Conservation (phyloP, 257 asterid genomes). For the Petunia axillaris region DNA sequence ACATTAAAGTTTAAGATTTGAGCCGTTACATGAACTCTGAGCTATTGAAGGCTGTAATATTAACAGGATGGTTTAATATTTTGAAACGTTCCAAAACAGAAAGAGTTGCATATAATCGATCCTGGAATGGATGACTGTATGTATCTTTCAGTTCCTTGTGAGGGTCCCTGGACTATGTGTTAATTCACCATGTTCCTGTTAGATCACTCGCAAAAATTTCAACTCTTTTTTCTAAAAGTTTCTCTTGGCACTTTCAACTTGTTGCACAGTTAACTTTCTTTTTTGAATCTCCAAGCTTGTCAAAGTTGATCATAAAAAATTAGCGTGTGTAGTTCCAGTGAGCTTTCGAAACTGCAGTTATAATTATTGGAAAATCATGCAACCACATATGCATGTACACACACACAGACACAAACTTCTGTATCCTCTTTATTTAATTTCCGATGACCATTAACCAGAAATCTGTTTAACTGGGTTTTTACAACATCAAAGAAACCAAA, state of each 20-base stretch:
- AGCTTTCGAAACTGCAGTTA: neutral
- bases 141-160: too few relatives aligned
- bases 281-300: neutral
- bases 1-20: neutral
- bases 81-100: too few relatives aligned
- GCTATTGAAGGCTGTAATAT: neutral
- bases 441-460: neutral
- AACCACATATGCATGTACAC: neutral
- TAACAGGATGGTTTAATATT: too few relatives aligned
- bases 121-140: neutral
- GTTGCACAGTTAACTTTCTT: neutral
- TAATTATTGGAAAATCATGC: neutral
- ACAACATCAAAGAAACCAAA: neutral
- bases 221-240: neutral
- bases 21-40: neutral
- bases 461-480: neutral
- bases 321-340: neutral
- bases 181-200: too few relatives aligned
- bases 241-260: neutral
- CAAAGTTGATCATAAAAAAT: neutral
- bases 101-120: neutral
- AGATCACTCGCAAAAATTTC: neutral
- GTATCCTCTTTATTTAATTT: neutral
- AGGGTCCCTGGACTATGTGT: too few relatives aligned
- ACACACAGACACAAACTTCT: neutral